Evolutionary conservation across 2,329 filamentous ascomycete genomes (phyloP).

Genomic region (Capronia epimyces): DNA sequence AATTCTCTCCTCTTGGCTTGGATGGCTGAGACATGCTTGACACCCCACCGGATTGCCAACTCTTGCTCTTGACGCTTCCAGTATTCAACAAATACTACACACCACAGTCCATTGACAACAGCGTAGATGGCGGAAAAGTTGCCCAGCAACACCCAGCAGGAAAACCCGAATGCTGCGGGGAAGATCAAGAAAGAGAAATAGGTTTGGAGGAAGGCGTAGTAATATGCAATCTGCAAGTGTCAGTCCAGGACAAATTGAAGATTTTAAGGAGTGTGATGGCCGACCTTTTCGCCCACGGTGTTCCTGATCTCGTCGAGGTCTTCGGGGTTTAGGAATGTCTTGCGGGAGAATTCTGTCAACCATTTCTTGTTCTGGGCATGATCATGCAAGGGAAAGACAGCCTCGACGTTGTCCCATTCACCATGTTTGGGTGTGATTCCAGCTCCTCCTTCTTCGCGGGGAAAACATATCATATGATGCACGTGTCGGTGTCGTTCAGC

Average conservation of each 20-base stretch:
- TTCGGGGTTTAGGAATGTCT: constrained; percentile 59
- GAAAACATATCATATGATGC: constrained; percentile 74
- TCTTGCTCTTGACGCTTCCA: constrained; percentile 94
- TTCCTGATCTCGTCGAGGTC: constrained; percentile 71
- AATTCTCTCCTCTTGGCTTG: constrained; percentile 75
- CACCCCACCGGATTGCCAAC: constrained; percentile 80
- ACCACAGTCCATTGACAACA: constrained; percentile 74
- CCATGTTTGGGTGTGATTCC: constrained; percentile 65
- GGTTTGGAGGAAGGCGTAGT: constrained; percentile 88
- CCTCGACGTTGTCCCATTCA: constrained; percentile 66
- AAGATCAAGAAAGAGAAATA: constrained; percentile 85
- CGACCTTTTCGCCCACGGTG: constrained; percentile 66
- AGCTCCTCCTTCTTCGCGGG: constrained; percentile 68
- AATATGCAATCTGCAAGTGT: constrained; percentile 66
- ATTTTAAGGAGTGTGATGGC: neutral
- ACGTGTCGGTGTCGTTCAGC: constrained; percentile 83
- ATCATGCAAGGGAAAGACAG: constrained; percentile 75
- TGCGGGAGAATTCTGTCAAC: constrained; percentile 68
- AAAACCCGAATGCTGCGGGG: constrained; percentile 70
- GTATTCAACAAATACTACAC: constrained; percentile 83
- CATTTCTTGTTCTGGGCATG: constrained; percentile 67
- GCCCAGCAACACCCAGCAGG: constrained; percentile 75
- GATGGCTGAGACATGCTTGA: constrained; percentile 75
- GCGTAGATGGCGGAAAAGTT: constrained; percentile 79
- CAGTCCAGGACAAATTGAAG: neutral